Percentiles rank a stretch among this genome's conserved stretches.
Conservation (phyloP, 2,329 filamentous ascomycete genomes). For the Trematosphaeria pertusa region DNA sequence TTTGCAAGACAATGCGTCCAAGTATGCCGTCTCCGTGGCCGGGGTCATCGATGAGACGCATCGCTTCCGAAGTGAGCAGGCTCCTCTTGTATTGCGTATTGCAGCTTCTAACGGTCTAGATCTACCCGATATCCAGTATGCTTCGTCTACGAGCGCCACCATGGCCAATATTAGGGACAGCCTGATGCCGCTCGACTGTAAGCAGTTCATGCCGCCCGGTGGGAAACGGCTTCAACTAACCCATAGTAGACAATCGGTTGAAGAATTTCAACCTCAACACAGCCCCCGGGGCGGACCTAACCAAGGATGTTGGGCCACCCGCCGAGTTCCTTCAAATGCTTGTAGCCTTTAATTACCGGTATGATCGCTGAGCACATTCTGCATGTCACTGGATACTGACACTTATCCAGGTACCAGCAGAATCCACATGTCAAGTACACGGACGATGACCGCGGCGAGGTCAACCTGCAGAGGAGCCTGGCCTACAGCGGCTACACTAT, state of each 20-base stretch:
- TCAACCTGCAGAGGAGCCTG: conserved; percentile 38
- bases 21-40: conserved; percentile 72
- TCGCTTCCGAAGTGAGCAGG: conserved; percentile 73
- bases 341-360: conserved; percentile 72
- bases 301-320: conserved; percentile 77
- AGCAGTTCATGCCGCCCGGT: conserved; percentile 21
- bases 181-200: conserved; percentile 75
- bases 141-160: conserved; percentile 71
- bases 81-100: neutral
- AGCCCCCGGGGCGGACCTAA: conserved; percentile 60
- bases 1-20: conserved; percentile 72
- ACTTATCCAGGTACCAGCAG: conserved; percentile 72
- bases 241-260: conserved; percentile 59
- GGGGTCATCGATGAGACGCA: conserved; percentile 81
- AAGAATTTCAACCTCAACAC: conserved; percentile 65
- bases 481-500: conserved; percentile 53
- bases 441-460: conserved; percentile 46
- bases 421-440: conserved; percentile 75
- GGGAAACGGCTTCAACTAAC: neutral
- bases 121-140: conserved; percentile 86
- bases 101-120: conserved; percentile 50
- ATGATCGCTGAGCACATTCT: conserved; percentile 19
- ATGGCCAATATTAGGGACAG: conserved; percentile 74
- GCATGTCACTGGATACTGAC: neutral
- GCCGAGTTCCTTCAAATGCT: conserved; percentile 78